Base-by-base conservation (phyloP, 2,329 filamentous ascomycete species). In the Fusarium buharicum region DNA sequence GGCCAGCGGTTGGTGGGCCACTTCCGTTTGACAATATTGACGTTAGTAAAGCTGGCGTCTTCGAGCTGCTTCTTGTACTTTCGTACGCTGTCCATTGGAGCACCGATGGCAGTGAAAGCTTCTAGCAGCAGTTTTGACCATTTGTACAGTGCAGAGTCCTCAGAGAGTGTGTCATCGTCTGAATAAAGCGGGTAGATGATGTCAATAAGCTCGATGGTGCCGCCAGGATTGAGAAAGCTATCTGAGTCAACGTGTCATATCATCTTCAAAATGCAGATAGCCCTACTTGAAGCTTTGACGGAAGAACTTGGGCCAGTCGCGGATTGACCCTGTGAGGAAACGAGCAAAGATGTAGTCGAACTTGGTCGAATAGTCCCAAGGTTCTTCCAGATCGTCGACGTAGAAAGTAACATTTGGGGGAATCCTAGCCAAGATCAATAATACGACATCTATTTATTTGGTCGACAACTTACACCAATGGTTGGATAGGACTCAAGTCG, bases 331-430 rank as follows among this genome's bases (percentile, higher is more conserved):
- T 1, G 62, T 64, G 1, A 60, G 39, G 17, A 64, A 64, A n/a
- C 61, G 55, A 1, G 48, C 34, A 16, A 64, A 64, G 10, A 64
- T 43, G 20, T 56, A 64, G 7, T 64, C 61, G 10, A 64, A 64
- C 1, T 53, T 56, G 10, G 17, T 34, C 4, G 44, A 52, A 3
- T 56, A 64, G 5, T 50, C 46, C 61, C 61, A 64, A 2, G 34
- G 0, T 2, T 59, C 59, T 4, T 63, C 61, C 0, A 63, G 13
- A 16, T 64, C 61, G 9, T 64, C 61, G 0, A 64, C 61, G 5
- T 46, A 64, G 17, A 64, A 64, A 0, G 33, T 34, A 2, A 38
- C 61, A 4, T 64, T 64, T 3, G 61, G 61, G 4, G 61, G 59
- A 11, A 63, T 17, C n/a, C 48, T 60, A 10, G 4, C 11, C 4